Conservation (phyloP, 495 filamentous ascomycete genomes). For the Annulohypoxylon stygium region DNA sequence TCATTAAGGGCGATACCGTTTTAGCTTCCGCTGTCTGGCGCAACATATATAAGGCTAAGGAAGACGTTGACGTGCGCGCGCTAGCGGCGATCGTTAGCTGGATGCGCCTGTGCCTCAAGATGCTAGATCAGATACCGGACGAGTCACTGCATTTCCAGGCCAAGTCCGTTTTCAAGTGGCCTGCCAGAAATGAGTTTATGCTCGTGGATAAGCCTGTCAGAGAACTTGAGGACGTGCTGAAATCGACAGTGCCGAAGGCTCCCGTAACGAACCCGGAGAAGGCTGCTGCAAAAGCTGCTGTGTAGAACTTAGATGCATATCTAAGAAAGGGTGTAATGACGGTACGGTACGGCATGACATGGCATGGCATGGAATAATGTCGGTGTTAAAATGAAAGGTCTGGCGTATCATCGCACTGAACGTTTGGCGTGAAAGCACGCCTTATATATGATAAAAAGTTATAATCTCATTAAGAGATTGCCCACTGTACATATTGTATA, state of each 20-base stretch:
- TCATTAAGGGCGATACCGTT: constrained; percentile 85
- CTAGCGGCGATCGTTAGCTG: constrained; percentile 83
- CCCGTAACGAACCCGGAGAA: not conserved
- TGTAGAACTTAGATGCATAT: constrained; percentile 15
- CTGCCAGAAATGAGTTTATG: constrained; percentile 57
- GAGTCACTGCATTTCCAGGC: constrained; percentile 56
- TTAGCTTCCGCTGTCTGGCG: constrained; percentile 92
- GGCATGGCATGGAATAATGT: not conserved
- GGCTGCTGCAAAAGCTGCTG: constrained; percentile 28
- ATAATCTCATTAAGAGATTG: constrained; percentile 6
- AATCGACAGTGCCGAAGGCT: constrained; percentile 9
- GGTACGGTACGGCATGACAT: not conserved
- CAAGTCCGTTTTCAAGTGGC: constrained; percentile 57
- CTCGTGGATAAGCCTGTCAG: constrained; percentile 54
- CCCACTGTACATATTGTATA: constrained; percentile 38
- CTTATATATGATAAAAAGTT: constrained; percentile 4
- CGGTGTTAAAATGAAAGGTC: constrained; percentile 4
- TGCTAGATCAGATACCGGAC: constrained; percentile 74
- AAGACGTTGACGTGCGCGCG: constrained; percentile 76
- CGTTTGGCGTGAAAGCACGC: not conserved
- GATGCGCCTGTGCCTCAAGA: constrained; percentile 75
- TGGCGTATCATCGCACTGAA: not conserved
- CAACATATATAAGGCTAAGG: constrained; percentile 84
- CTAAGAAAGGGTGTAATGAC: constrained; percentile 13
- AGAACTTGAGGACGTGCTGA: constrained; percentile 40